phyloP scores from a whole-genome alignment of 768 basidiomycete species.

The Suillus tomentosus region DNA sequence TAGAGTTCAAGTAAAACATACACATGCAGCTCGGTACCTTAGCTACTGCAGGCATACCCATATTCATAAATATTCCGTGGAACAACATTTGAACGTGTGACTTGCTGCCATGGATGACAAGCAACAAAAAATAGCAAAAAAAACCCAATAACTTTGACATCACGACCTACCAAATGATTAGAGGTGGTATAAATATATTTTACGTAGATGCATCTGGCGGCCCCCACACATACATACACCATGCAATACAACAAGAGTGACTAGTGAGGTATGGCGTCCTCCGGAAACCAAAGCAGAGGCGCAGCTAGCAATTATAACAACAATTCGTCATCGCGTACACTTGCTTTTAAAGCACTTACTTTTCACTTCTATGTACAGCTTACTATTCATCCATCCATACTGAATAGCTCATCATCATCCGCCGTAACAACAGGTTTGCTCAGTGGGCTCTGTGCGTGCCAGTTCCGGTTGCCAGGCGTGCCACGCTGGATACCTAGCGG shows the following conservation, averaged over 20 bases:
- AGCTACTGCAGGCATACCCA: neutral
- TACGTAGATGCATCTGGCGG: constrained; percentile 7
- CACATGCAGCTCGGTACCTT: neutral
- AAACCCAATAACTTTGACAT: neutral
- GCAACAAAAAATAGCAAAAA: neutral
- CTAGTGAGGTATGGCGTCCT: constrained; percentile 9
- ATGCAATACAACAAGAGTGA: constrained; percentile 9
- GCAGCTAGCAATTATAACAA: constrained; percentile 9
- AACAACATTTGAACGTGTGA: neutral
- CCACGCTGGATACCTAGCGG: constrained; percentile 30
- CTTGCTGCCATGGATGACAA: neutral
- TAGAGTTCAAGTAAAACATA: neutral
- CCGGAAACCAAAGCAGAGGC: constrained; percentile 4
- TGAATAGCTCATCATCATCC: constrained; percentile 68
- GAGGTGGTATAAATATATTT: constrained; percentile 11
- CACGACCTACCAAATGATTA: neutral
- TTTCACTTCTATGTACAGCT: neutral
- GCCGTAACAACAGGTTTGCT: constrained; percentile 60
- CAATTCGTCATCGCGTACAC: constrained; percentile 2
- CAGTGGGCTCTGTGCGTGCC: constrained; percentile 54
- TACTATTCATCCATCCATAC: constrained; percentile 54
- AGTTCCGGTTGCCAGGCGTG: constrained; percentile 31
- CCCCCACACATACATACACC: constrained; percentile 10
- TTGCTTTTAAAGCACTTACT: constrained; percentile 9
- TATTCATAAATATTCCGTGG: neutral